Evolutionary conservation across 768 basidiomycete species (phyloP).

Genomic region (Antrodiella citrinella): DNA sequence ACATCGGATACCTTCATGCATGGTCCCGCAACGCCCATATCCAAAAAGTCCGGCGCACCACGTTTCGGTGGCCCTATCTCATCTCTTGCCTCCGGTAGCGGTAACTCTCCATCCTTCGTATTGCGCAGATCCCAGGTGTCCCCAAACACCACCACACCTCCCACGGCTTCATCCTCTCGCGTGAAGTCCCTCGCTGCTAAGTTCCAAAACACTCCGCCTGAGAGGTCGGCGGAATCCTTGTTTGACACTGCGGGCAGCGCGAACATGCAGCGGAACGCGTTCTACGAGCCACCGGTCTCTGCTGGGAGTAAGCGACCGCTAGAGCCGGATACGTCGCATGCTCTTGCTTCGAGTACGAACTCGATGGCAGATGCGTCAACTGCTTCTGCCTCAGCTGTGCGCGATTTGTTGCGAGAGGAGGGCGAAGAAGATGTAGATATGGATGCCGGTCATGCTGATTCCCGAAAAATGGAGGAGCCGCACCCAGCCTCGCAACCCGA

Average conservation of each 20-base stretch:
- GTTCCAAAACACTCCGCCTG: neutral
- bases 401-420: neutral
- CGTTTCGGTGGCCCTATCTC: constrained; percentile 28
- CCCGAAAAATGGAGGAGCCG: neutral
- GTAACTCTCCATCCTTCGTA: constrained; percentile 3
- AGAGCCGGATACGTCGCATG: constrained; percentile 6
- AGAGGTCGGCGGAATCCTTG: constrained; percentile 15
- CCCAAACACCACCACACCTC: constrained; percentile 1
- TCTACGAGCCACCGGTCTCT: constrained; percentile 35
- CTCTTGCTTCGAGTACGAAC: constrained; percentile 3
- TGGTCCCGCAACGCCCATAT: constrained; percentile 15
- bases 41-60: constrained; percentile 27
- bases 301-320: constrained; percentile 13
- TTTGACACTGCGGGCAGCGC: constrained; percentile 43
- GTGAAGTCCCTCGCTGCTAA: neutral
- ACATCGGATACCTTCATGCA: constrained; percentile 19
- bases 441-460: neutral
- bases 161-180: neutral
- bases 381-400: constrained; percentile 4
- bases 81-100: neutral
- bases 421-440: constrained; percentile 5
- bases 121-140: constrained; percentile 10
- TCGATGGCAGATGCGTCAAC: constrained; percentile 1
- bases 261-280: constrained; percentile 52
- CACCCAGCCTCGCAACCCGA: neutral